Percentiles rank a stretch among this genome's conserved stretches.
These are phyloP conservation scores for Gypsophila paniculata DNA, from an alignment of 179 eudicot species.

Conservation along the genomic window DNA sequence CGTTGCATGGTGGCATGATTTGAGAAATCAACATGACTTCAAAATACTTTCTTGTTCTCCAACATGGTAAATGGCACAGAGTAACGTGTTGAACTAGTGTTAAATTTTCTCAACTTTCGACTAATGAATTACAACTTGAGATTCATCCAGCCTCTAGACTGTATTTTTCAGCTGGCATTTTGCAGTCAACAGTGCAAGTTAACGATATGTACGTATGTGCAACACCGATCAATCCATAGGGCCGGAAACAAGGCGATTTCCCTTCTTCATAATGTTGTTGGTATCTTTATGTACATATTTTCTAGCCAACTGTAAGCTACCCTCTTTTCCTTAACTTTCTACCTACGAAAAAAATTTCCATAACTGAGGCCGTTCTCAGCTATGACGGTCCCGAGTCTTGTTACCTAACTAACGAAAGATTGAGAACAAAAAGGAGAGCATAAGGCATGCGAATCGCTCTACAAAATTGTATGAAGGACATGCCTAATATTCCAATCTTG, in stretches of 20 bases:
- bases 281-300: slow-evolving; percentile 17
- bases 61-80: no score
- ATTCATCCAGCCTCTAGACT: not conserved
- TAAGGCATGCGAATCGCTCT: slow-evolving; percentile 18
- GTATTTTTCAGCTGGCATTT: no score
- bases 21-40: no score
- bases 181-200: not conserved
- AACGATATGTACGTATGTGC: not conserved
- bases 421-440: slow-evolving; percentile 10
- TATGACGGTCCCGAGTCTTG: slow-evolving; percentile 14
- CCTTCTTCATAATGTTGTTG: not conserved
- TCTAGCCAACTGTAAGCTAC: slow-evolving; percentile 6
- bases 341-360: not conserved
- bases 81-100: no score
- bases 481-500: slow-evolving; percentile 46
- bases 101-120: no score
- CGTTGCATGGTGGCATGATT: no score
- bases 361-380: not conserved
- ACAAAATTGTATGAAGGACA: slow-evolving; percentile 31
- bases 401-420: slow-evolving; percentile 25
- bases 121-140: no score
- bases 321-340: slow-evolving; percentile 5
- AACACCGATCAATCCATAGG: not conserved
- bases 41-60: no score
- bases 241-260: not conserved